Evolutionary conservation across 2,329 filamentous ascomycete genomes (phyloP), one percentile per base, ranked within the genome.

Genomic region (Setomelanomma holmii): DNA sequence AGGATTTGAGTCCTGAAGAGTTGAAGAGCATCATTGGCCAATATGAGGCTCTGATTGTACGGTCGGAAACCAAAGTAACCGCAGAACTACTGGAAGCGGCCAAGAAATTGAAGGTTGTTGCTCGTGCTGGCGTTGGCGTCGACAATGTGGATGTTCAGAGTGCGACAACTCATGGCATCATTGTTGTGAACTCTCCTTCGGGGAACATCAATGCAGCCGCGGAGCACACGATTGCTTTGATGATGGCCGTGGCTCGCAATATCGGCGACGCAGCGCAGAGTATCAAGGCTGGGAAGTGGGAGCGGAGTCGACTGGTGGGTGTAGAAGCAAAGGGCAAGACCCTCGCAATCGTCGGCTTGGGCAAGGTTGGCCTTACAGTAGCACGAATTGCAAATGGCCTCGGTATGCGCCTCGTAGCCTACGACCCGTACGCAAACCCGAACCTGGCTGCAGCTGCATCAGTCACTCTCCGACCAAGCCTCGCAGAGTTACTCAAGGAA

Each of bases 161-260:
- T 6, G 90, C 90, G 2, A 93, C 89, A 0, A 80, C 83, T 34
- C 80, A 86, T 47, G 90, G 90, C 17, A 86, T 93, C 53, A 87
- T 93, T 44, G 90, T 95, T 2, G 87, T 93, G 49, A 95, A 93
- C 72, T 89, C 85, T 21, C 90, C 90, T 0, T 84, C 85, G 16
- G 90, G 90, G 1, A 95, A 95, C 68, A 91, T 93, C 61, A 84
- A 89, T 51, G 90, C 90, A 0, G 90, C 90, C 0, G 89, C 89
- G 0, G 89, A 92, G 68, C 89, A 92, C 65, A 91, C 89, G 0
- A 83, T 93, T 46, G 87, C 75, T 11, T 55, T 95, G 36, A 78
- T 93, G 50, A 84, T 95, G 74, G 85, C 89, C 0, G 86, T 87
- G 48, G 89, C 90, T 3, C 80, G 90, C 20, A 89, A 93, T 61